These are phyloP conservation scores for Penicillium tannophilum DNA, from an alignment of 495 filamentous ascomycete species.

Conservation along the genomic window DNA sequence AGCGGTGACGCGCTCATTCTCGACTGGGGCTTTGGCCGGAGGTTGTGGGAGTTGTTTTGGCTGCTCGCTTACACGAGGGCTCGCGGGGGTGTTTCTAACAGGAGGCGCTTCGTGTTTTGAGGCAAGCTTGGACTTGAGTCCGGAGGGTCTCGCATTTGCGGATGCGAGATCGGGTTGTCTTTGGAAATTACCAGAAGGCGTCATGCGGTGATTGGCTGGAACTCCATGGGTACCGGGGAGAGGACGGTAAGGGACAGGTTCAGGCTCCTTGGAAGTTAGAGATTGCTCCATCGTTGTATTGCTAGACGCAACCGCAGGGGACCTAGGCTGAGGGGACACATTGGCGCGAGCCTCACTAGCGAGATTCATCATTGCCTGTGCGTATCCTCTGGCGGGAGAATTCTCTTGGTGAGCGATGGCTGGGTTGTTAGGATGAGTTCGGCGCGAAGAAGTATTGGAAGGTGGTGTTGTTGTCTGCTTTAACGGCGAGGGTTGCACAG, in stretches of 20 bases:
- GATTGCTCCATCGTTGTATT: conserved; percentile 5
- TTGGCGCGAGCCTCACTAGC: background rate
- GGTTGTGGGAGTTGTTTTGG: conserved; percentile 5
- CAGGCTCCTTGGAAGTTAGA: conserved; percentile 9
- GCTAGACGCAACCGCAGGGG: background rate
- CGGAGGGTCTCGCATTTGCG: conserved; percentile 15
- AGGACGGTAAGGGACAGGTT: conserved; percentile 14
- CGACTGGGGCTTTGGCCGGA: conserved; percentile 8
- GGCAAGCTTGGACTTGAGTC: conserved; percentile 31
- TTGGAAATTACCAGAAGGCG: conserved; percentile 5
- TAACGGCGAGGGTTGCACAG: conserved; percentile 7
- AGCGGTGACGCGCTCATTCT: conserved; percentile 21
- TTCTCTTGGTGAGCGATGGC: conserved; percentile 10
- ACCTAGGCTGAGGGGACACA: conserved; percentile 4
- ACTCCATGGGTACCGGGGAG: conserved; percentile 11
- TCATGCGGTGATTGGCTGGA: conserved; percentile 4
- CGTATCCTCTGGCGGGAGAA: conserved; percentile 10
- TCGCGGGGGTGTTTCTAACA: conserved; percentile 10
- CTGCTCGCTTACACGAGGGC: conserved; percentile 8
- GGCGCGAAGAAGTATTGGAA: background rate
- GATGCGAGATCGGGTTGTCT: conserved; percentile 13
- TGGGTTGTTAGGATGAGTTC: conserved; percentile 18
- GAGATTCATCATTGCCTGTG: conserved; percentile 17
- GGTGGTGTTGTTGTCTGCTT: conserved; percentile 4
- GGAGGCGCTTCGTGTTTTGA: conserved; percentile 19